A percentile compares a stretch with the other conserved stretches of the same genome.
phyloP scores from a whole-genome alignment of 2,329 filamentous ascomycete genomes.

The Sclerotinia subarctica region DNA sequence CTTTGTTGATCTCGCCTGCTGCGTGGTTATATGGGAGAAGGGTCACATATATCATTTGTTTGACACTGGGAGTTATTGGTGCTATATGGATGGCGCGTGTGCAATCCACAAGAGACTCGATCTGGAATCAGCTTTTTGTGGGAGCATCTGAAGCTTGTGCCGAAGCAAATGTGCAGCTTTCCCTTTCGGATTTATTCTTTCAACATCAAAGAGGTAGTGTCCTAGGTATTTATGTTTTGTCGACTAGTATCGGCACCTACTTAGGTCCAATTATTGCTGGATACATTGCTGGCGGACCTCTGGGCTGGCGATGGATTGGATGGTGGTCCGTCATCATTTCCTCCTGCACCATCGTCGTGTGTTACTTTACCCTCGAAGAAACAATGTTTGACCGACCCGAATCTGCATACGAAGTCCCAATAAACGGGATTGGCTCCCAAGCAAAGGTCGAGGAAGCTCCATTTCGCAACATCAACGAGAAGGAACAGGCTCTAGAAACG shows the following conservation, averaged over 20 bases:
- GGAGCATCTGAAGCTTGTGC: slow-evolving; percentile 55
- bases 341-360: slow-evolving; percentile 46
- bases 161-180: slow-evolving; percentile 56
- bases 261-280: slow-evolving; percentile 52
- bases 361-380: slow-evolving; percentile 53
- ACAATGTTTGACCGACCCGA: slow-evolving; percentile 46
- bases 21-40: slow-evolving; percentile 54
- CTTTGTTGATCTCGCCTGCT: slow-evolving; percentile 50
- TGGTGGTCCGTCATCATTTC: slow-evolving; percentile 51
- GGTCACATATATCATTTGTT: slow-evolving; percentile 52
- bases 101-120: slow-evolving; percentile 44
- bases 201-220: slow-evolving; percentile 55
- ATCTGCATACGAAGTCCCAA: slow-evolving; percentile 39
- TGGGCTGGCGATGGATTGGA: slow-evolving; percentile 55
- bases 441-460: neutral
- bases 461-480: slow-evolving; percentile 20
- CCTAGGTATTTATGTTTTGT: slow-evolving; percentile 53
- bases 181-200: slow-evolving; percentile 55
- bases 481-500: slow-evolving; percentile 20
- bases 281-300: slow-evolving; percentile 47
- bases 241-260: slow-evolving; percentile 55
- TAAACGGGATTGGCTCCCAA: slow-evolving; percentile 27
- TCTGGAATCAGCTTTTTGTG: slow-evolving; percentile 56
- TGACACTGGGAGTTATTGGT: slow-evolving; percentile 48
- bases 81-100: slow-evolving; percentile 53